Evolutionary conservation across 108 stramenopile genomes (phyloP), one percentile per base, ranked within the genome.

Genomic region (Aurantiochytrium sp.): DNA sequence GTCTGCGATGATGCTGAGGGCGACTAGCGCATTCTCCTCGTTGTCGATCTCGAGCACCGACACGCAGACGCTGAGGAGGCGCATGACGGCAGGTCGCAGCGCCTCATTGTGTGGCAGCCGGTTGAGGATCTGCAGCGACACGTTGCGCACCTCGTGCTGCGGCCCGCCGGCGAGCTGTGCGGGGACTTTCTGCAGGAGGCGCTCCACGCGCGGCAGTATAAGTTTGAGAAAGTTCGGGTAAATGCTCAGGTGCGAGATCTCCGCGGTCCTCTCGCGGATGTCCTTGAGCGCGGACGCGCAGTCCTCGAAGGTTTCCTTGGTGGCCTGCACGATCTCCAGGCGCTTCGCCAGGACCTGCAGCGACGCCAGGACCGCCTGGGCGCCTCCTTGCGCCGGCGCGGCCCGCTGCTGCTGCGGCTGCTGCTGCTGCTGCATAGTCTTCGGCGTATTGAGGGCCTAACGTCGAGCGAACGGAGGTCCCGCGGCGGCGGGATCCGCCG

Each of bases 11-110:
- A 96, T 95, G 4, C 93, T 52, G 30, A 93, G 92, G 30, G 94
- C 93, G 42, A 94, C 68, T 55, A 96, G 69, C 8, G 96, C 96
- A 88, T 96, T 96, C 42, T 96, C 96, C 87, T 97, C 95, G 85
- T 93, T 95, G 55, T 97, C 96, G 21, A 87, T 65, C 42, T 90
- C 86, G 34, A 97, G 91, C 19, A 95, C 93, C 54, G 91, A 87
- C 85, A 95, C 93, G 34, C 93, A 89, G 15, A 95, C 65, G 12
- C 90, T 93, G 41, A 96, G 90, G 55, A 95, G 85, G 55, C 93
- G 91, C 5, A 93, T 94, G 52, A 95, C 95, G 91, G 95, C 94
- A 3, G 96, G 95, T 48, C 95, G 92, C 17, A 97, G 87, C 41
- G 94, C 89, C 48, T 95, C 95, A 85, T 95, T 95, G 68, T 94